phyloP scores from a whole-genome alignment of 2,329 filamentous ascomycete species.

The Claviceps humidiphila region DNA sequence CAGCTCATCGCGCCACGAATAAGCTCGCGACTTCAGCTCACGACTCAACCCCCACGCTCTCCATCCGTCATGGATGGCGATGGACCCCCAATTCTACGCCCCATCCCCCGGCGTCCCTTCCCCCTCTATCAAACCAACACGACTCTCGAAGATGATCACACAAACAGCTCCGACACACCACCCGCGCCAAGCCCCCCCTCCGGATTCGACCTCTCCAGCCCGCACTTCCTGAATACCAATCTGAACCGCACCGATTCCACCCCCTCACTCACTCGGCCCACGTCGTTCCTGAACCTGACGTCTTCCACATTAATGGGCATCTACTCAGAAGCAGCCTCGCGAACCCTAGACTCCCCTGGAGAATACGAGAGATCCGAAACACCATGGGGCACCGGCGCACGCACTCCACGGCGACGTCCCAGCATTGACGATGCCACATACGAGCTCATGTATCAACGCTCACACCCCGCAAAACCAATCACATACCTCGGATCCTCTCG shows the following conservation, averaged over 20 bases:
- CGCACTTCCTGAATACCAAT: conserved; percentile 28
- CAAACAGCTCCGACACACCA: conserved; percentile 14
- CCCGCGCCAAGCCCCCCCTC: conserved; percentile 12
- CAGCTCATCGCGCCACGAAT: too few relatives aligned
- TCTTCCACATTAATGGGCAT: conserved; percentile 85
- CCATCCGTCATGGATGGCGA: conserved; percentile 23
- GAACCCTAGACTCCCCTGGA: conserved; percentile 28
- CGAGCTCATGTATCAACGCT: conserved; percentile 28
- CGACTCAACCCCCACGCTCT: not conserved
- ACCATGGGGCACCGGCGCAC: conserved; percentile 67
- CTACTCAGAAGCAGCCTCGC: conserved; percentile 57
- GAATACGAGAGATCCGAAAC: conserved; percentile 45
- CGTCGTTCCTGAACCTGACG: conserved; percentile 75
- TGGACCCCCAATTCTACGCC: conserved; percentile 48
- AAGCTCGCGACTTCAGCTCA: too few relatives aligned
- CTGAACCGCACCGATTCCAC: conserved; percentile 22
- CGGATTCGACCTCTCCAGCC: conserved; percentile 18
- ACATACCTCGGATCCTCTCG: conserved; percentile 19
- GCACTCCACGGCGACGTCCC: conserved; percentile 44
- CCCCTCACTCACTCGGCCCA: conserved; percentile 48
- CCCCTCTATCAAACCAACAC: conserved; percentile 38
- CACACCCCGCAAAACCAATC: conserved; percentile 20
- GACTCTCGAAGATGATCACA: conserved; percentile 26
- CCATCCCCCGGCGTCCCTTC: conserved; percentile 61
- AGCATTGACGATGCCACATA: conserved; percentile 32